Base-by-base conservation (phyloP, 208 protist genomes). In the Leptomonas pyrrhocoris region DNA sequence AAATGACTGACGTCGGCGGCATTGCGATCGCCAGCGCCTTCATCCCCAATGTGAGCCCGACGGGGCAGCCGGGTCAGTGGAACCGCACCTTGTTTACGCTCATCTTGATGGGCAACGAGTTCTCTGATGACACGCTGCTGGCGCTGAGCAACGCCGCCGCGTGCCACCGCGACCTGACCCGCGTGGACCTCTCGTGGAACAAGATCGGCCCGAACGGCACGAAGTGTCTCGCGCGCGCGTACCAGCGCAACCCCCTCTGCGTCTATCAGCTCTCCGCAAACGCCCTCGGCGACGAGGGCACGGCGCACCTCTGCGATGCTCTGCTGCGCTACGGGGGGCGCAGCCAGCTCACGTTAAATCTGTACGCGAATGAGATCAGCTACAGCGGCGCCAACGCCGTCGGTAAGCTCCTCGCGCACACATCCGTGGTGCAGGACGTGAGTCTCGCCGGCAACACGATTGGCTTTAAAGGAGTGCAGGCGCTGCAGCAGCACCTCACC, bases 171-270 rank as follows among this genome's bases (percentile, higher is more conserved):
- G 91, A 93, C 67, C 61, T 96, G 34, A 84, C 80, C 4, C 43
- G 64, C n/a, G 79, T 96, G 6, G 88, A 96, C 69, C 72, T 96
- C 16, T 88, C 83, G 76, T 96, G 86, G 84, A 96, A 96, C 67
- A 56, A 67, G 9, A 70, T 96, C n/a, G 91, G 91, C 0, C 86
- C 80, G 4, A 78, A 92, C 61, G 91, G 91, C 48, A 88, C 91
- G 8, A 89, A 90, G 74, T 89, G 86, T 62, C 79, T 96, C 7
- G 13, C 82, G 63, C 88, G 91, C 3, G 86, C 81, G 25, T 90
- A 86, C 63, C 79, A 96, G 73, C 86, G 86, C 28, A 96, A 94
- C 58, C 85, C 88, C 0, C 63, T 90, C 11, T 93, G 87, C 48
- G 81, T 80, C 9, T 96, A 93, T 46, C 71, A 84, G 15, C 82